Conservation (phyloP, 2,329 filamentous ascomycete genomes). For the Ceratocystis ficicola region DNA sequence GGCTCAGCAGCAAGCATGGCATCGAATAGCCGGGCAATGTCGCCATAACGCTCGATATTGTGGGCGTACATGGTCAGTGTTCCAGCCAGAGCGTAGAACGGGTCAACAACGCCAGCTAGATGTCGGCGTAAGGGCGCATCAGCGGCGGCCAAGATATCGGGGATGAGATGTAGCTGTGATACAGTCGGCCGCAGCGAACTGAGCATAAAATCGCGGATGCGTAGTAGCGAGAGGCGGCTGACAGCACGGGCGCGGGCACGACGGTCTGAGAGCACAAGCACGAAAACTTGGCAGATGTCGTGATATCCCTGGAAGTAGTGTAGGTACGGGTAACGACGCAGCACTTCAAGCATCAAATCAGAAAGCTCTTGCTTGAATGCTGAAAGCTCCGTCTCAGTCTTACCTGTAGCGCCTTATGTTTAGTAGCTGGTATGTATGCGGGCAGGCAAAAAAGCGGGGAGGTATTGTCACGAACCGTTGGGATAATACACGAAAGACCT, state of each 20-base stretch:
- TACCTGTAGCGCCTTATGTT: constrained; percentile 9
- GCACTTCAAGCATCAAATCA: constrained; percentile 63
- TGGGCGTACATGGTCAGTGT: constrained; percentile 95
- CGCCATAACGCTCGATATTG: constrained; percentile 78
- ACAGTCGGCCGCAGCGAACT: constrained; percentile 71
- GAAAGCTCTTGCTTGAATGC: constrained; percentile 65
- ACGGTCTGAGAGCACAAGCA: constrained; percentile 64
- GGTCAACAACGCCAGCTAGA: constrained; percentile 63
- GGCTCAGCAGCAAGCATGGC: constrained; percentile 77
- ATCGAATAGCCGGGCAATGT: constrained; percentile 86
- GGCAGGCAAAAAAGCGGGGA: constrained; percentile 12
- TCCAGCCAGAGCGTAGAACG: constrained; percentile 86
- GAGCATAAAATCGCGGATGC: constrained; percentile 96
- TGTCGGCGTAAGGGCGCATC: constrained; percentile 63
- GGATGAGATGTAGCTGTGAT: constrained; percentile 75
- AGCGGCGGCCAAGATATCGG: constrained; percentile 60
- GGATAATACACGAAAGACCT: constrained; percentile 98
- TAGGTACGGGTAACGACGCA: constrained; percentile 69
- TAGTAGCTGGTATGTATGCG: constrained; percentile 1
- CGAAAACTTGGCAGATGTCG: constrained; percentile 91
- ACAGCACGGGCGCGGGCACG: constrained; percentile 50
- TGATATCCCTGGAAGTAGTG: constrained; percentile 98
- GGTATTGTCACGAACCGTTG: constrained; percentile 43
- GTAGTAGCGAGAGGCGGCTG: constrained; percentile 71
- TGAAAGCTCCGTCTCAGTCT: constrained; percentile 51